Percentiles rank a stretch among this genome's conserved stretches.
Conservation (phyloP, 345 rosid species). For the Psidium guajava region DNA sequence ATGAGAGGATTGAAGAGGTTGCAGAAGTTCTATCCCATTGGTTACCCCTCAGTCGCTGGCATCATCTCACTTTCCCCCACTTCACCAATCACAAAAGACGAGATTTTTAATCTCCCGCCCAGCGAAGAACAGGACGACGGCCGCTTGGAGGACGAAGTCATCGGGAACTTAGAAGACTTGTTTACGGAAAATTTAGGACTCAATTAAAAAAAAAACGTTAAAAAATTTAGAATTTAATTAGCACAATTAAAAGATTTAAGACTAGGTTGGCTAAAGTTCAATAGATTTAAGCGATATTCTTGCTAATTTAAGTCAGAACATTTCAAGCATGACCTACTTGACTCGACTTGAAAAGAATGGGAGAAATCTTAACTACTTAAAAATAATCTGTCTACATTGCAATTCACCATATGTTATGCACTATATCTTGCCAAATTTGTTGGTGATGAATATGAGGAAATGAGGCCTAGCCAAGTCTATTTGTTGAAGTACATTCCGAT, state of each 20-base stretch:
- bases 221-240: too few species aligned
- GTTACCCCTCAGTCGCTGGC: conserved; percentile 14
- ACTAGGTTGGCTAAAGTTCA: too few species aligned
- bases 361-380: neutral
- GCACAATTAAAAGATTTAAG: too few species aligned
- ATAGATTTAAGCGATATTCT: too few species aligned
- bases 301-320: neutral
- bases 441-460: neutral
- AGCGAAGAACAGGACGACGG: conserved; percentile 4
- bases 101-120: conserved; percentile 5
- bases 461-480: neutral
- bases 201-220: too few species aligned
- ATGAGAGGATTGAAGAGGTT: conserved; percentile 79
- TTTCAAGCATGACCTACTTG: neutral
- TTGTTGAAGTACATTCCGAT: neutral
- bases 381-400: neutral
- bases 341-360: neutral
- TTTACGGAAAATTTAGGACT: neutral
- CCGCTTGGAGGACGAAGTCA: conserved; percentile 4
- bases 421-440: neutral
- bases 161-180: neutral
- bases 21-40: conserved; percentile 48
- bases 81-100: conserved; percentile 28
- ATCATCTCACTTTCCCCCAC: conserved; percentile 43
- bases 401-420: neutral